Evolutionary conservation across 2,329 filamentous ascomycete species (phyloP).

Genomic region (Hymenoscyphus repandus): DNA sequence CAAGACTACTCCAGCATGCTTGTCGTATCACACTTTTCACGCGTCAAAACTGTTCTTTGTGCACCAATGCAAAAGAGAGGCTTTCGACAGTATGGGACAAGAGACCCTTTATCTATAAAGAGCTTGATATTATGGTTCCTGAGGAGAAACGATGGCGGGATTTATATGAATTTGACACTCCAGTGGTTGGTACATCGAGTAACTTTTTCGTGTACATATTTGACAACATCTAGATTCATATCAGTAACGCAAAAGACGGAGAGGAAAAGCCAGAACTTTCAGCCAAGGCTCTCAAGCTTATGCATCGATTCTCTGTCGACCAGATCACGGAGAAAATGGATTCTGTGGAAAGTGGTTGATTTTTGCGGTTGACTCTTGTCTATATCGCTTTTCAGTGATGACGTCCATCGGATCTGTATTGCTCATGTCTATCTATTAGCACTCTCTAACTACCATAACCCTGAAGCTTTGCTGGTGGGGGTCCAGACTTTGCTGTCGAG

Average conservation of each 20-base stretch:
- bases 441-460: constrained; percentile 3
- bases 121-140: constrained; percentile 63
- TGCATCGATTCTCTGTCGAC: constrained; percentile 68
- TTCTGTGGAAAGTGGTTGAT: constrained; percentile 33
- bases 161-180: constrained; percentile 76
- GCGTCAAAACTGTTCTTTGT: constrained; percentile 66
- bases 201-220: not conserved
- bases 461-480: constrained; percentile 18
- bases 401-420: not conserved
- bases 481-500: constrained; percentile 37
- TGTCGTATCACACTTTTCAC: constrained; percentile 72
- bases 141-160: constrained; percentile 62
- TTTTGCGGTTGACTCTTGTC: not conserved
- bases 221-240: constrained; percentile 40
- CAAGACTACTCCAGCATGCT: constrained; percentile 43
- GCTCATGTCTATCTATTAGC: not conserved
- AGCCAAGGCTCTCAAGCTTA: constrained; percentile 57
- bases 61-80: constrained; percentile 60
- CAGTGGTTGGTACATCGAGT: constrained; percentile 50
- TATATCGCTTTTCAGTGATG: no score
- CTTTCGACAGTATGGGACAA: constrained; percentile 63
- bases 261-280: constrained; percentile 42
- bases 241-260: constrained; percentile 51
- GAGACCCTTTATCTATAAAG: constrained; percentile 62
- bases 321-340: constrained; percentile 68